A percentile compares a stretch with the other conserved stretches of the same genome.
These are phyloP conservation scores for Tuber umbilicatum DNA, from an alignment of 495 filamentous ascomycete species.

Conservation along the genomic window DNA sequence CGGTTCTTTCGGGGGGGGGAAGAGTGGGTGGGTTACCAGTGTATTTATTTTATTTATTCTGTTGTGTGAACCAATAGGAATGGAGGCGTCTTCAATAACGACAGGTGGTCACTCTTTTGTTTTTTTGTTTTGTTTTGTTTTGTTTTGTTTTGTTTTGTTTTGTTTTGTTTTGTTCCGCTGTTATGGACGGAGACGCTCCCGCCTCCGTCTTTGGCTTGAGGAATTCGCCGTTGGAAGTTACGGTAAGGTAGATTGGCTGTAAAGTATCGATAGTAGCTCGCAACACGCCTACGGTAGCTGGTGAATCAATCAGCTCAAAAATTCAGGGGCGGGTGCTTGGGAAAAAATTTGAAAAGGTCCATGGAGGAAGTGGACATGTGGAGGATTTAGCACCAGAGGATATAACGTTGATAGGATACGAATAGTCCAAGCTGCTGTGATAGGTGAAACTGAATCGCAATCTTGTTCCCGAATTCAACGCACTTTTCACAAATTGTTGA, in stretches of 20 bases:
- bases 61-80: background rate
- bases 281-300: background rate
- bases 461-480: background rate
- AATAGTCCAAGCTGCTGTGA: background rate
- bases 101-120: background rate
- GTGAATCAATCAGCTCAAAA: background rate
- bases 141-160: background rate
- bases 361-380: background rate
- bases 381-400: background rate
- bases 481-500: background rate
- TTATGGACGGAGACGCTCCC: background rate
- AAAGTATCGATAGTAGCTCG: background rate
- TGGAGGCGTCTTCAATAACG: background rate
- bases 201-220: background rate
- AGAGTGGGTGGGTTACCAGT: background rate
- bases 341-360: background rate
- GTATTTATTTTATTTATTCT: background rate
- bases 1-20: too few relatives aligned
- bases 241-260: background rate
- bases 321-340: background rate
- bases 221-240: background rate
- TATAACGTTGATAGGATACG: background rate
- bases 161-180: background rate
- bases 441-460: background rate
- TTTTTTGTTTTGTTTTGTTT: background rate